A percentile compares a stretch with the other conserved stretches of the same genome.
These are phyloP conservation scores for Fusarium oligoseptatum DNA, from an alignment of 2,329 filamentous ascomycete genomes.

Conservation along the genomic window DNA sequence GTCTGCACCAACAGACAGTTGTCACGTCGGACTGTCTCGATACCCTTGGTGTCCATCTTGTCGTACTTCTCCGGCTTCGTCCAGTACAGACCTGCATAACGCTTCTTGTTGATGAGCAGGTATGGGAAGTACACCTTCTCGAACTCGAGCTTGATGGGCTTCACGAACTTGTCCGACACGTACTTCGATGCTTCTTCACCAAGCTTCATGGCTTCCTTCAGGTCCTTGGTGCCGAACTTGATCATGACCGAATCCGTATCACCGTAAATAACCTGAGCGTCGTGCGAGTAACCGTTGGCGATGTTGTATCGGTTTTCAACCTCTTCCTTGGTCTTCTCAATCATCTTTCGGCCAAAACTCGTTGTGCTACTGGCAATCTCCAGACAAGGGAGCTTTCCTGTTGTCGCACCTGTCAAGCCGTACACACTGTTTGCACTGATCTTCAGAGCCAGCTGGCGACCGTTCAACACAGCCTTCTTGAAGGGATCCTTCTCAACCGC, in stretches of 20 bases:
- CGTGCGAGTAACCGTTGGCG: constrained; percentile 92
- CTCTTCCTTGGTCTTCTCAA: constrained; percentile 97
- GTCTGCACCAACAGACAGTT: constrained; percentile 96
- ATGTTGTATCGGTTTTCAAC: constrained; percentile 92
- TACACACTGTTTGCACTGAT: constrained; percentile 98
- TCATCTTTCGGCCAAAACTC: constrained; percentile 98
- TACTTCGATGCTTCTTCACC: constrained; percentile 92
- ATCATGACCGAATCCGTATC: constrained; percentile 99
- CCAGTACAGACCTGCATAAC: constrained; percentile 98
- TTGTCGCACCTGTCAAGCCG: constrained; percentile 94
- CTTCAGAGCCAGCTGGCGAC: constrained; percentile 95
- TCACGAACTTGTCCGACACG: constrained; percentile 92
- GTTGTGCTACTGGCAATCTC: constrained; percentile 97
- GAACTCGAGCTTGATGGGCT: constrained; percentile 98
- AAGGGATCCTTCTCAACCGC: constrained; percentile 92
- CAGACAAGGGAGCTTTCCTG: constrained; percentile 94
- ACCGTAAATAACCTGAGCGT: constrained; percentile 97
- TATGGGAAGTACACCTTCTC: constrained; percentile 99
- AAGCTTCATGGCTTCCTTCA: constrained; percentile 91
- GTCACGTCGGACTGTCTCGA: constrained; percentile 96
- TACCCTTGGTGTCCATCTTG: constrained; percentile 99
- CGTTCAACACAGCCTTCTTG: constrained; percentile 97
- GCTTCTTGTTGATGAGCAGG: constrained; percentile 99
- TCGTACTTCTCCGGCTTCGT: constrained; percentile 94
- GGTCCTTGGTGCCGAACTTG: constrained; percentile 91